Conservation (phyloP, 139 green algal genomes). For the Cymbomonas tetramitiformis region DNA sequence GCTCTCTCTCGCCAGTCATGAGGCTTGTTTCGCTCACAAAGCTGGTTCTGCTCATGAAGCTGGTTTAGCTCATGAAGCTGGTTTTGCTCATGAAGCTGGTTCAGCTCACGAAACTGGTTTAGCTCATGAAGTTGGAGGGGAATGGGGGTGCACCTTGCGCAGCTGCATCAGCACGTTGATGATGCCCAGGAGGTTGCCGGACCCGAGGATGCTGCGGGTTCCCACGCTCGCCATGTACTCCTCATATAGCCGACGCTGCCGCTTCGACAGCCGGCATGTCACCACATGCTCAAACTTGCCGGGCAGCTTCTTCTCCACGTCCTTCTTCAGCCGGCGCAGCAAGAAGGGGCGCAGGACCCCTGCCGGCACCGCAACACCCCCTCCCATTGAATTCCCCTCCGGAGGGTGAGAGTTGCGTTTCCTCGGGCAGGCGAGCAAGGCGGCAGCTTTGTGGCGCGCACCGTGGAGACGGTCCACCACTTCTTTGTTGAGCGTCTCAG, state of each 20-base stretch:
- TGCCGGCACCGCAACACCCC: too few relatives aligned
- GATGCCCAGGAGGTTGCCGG: constrained; percentile 77
- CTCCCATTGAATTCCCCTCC: background rate
- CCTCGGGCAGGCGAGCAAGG: background rate
- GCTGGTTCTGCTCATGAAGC: too few relatives aligned
- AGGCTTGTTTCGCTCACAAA: too few relatives aligned
- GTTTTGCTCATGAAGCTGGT: too few relatives aligned
- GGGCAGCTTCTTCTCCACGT: constrained; percentile 90
- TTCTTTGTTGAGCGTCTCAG: constrained; percentile 44
- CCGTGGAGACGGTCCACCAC: constrained; percentile 82
- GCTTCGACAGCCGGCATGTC: constrained; percentile 49
- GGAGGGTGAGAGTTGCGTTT: background rate
- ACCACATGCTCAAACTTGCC: constrained; percentile 89
- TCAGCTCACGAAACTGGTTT: constrained; percentile 1
- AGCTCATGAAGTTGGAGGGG: background rate
- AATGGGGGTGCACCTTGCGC: constrained; percentile 67
- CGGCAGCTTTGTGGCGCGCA: background rate
- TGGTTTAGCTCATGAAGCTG: too few relatives aligned
- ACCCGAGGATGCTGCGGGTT: constrained; percentile 49
- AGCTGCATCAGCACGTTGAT: constrained; percentile 98
- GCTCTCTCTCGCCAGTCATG: too few relatives aligned
- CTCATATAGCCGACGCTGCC: constrained; percentile 63
- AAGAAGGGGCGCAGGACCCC: constrained; percentile 92
- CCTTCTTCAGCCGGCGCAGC: constrained; percentile 72
- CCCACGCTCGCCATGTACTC: constrained; percentile 79